phyloP scores from a whole-genome alignment of 208 protist genomes.

The Wallacemonas sp. region DNA sequence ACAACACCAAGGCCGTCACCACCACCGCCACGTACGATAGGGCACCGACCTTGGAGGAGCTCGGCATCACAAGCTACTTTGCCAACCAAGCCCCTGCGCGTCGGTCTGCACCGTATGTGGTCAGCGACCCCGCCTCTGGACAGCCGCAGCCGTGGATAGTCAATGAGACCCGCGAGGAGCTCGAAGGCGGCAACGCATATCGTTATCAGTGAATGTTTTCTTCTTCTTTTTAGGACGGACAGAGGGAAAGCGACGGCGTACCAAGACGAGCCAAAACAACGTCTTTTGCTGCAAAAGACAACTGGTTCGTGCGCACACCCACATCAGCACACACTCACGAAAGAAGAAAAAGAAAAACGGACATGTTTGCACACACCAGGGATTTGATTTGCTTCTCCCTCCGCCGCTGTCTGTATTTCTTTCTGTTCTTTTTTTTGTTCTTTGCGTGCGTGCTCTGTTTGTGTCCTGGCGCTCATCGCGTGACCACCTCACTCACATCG shows the following conservation, averaged over 20 bases:
- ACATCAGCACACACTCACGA: no score
- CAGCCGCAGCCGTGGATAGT: conserved; percentile 38
- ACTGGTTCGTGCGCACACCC: no score
- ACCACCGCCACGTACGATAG: conserved; percentile 18
- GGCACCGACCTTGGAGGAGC: conserved; percentile 45
- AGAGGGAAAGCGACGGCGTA: no score
- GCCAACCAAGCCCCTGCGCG: conserved; percentile 13
- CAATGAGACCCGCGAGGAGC: conserved; percentile 37
- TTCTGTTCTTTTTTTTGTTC: not conserved
- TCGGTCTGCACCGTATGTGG: conserved; percentile 29
- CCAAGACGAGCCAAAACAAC: no score
- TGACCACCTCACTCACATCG: not conserved
- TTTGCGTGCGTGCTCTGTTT: not conserved
- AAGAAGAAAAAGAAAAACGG: no score
- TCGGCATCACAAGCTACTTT: conserved; percentile 44
- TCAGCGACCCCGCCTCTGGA: not conserved
- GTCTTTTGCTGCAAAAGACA: no score
- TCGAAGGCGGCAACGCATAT: conserved; percentile 43
- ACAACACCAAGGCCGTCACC: conserved; percentile 28
- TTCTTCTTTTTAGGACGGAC: no score
- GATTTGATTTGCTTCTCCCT: no score
- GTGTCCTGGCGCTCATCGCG: no score
- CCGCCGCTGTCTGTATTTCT: not conserved
- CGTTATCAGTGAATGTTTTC: conserved; percentile 18
- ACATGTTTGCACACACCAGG: no score